A percentile compares a stretch with the other conserved stretches of the same genome.
These are phyloP conservation scores for Phytophthora brassicae DNA, from an alignment of 352 stramenopile species.

Conservation along the genomic window DNA sequence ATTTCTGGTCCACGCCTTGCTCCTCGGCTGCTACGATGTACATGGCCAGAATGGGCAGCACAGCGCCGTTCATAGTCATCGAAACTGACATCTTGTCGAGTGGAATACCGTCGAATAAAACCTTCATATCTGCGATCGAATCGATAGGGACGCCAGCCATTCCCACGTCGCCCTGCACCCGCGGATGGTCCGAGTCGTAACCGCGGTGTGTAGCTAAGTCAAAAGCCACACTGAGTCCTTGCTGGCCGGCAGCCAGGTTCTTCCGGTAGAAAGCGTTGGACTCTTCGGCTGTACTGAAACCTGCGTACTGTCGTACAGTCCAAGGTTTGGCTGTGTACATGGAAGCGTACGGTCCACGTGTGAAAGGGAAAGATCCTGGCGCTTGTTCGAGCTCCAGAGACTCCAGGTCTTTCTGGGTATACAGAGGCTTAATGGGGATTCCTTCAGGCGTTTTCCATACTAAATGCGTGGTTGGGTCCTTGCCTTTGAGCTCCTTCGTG, in stretches of 20 bases:
- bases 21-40: conserved; percentile 97
- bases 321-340: conserved; percentile 97
- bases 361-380: conserved; percentile 91
- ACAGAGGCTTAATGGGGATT: conserved; percentile 95
- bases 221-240: conserved; percentile 95
- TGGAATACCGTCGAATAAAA: conserved; percentile 97
- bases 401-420: conserved; percentile 86
- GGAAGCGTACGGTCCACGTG: conserved; percentile 93
- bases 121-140: conserved; percentile 96
- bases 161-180: conserved; percentile 95
- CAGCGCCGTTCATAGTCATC: conserved; percentile 99
- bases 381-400: conserved; percentile 62
- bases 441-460: conserved; percentile 89
- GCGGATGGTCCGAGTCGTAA: conserved; percentile 96
- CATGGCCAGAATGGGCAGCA: conserved; percentile 95
- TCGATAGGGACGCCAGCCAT: conserved; percentile 98
- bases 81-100: conserved; percentile 95
- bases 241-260: conserved; percentile 91
- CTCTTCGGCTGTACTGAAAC: conserved; percentile 97
- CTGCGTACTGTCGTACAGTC: conserved; percentile 96
- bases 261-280: conserved; percentile 96
- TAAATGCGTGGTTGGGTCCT: conserved; percentile 69
- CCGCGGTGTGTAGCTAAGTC: conserved; percentile 97
- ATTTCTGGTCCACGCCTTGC: conserved; percentile 88
- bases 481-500: conserved; percentile 86